A percentile compares a stretch with the other conserved stretches of the same genome.
Conservation (phyloP, 345 rosid species). For the Moricandia arvensis region DNA sequence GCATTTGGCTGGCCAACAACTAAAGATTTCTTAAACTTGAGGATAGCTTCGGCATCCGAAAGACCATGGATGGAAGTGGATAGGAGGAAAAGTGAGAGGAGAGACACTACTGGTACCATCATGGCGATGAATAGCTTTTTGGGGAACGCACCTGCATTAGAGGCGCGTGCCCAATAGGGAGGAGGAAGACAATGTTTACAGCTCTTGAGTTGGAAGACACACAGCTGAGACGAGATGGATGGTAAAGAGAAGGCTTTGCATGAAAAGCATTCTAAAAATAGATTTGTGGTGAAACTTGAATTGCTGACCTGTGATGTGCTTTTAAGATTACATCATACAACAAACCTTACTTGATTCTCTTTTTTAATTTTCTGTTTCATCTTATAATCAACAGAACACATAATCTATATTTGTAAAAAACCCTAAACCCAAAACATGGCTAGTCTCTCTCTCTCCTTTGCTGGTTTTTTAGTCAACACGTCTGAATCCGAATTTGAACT, state of each 20-base stretch:
- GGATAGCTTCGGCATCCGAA: conserved; percentile 51
- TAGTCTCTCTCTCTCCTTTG: not conserved
- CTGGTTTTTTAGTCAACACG: not conserved
- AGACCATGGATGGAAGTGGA: conserved; percentile 32
- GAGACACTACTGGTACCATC: conserved; percentile 19
- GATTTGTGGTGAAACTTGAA: conserved; percentile 28
- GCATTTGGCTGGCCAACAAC: conserved; percentile 27
- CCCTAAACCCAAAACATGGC: conserved; percentile 12
- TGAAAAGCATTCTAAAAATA: conserved; percentile 26
- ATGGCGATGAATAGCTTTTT: conserved; percentile 17
- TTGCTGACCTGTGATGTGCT: conserved; percentile 29
- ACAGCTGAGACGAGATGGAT: conserved; percentile 28
- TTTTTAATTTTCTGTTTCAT: conserved; percentile 3
- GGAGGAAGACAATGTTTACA: conserved; percentile 12
- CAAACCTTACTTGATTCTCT: not conserved
- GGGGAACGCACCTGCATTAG: conserved; percentile 44
- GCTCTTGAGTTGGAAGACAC: conserved; percentile 29
- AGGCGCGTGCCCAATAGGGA: conserved; percentile 57
- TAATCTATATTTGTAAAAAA: conserved; percentile 8
- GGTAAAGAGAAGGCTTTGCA: conserved; percentile 32
- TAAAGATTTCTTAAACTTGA: conserved; percentile 59
- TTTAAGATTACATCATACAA: conserved; percentile 20
- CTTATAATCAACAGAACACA: not conserved
- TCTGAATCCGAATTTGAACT: not conserved
- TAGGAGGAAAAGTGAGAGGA: conserved; percentile 20